These are phyloP conservation scores for Silybum marianum DNA, from an alignment of 129 eudicot species.

Conservation along the genomic window DNA sequence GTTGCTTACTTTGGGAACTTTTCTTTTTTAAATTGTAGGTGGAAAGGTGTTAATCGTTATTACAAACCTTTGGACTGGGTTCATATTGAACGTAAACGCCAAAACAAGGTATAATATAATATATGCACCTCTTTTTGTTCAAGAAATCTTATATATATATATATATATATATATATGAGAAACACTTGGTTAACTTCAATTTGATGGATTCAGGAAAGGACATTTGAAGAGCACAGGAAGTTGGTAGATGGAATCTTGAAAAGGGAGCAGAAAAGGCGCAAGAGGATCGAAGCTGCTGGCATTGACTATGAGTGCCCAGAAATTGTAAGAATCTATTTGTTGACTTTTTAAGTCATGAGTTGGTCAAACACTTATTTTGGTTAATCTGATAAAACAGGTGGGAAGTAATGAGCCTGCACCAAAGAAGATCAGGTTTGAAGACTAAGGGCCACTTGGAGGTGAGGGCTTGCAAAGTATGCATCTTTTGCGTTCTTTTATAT, in stretches of 20 bases:
- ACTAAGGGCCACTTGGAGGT: constrained; percentile 8
- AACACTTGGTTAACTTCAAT: neutral
- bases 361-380: neutral
- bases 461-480: neutral
- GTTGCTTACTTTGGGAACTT: neutral
- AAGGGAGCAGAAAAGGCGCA: constrained; percentile 65
- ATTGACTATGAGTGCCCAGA: constrained; percentile 79
- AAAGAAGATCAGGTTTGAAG: constrained; percentile 66
- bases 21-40: constrained; percentile 39
- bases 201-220: constrained; percentile 58
- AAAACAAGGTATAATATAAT: constrained; percentile 57
- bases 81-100: constrained; percentile 62
- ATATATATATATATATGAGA: too few relatives aligned
- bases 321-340: constrained; percentile 53
- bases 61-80: constrained; percentile 74
- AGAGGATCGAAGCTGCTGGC: constrained; percentile 85
- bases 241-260: constrained; percentile 66
- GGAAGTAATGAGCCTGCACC: constrained; percentile 50
- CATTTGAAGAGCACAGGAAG: constrained; percentile 72
- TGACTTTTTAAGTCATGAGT: neutral
- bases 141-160: too few relatives aligned
- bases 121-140: neutral
- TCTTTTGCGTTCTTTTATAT: neutral
- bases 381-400: constrained; percentile 42
- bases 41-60: constrained; percentile 82